Percentiles rank a stretch among this genome's conserved stretches.
phyloP scores from a whole-genome alignment of 129 eudicot genomes.

The Smallanthus sonchifolius region DNA sequence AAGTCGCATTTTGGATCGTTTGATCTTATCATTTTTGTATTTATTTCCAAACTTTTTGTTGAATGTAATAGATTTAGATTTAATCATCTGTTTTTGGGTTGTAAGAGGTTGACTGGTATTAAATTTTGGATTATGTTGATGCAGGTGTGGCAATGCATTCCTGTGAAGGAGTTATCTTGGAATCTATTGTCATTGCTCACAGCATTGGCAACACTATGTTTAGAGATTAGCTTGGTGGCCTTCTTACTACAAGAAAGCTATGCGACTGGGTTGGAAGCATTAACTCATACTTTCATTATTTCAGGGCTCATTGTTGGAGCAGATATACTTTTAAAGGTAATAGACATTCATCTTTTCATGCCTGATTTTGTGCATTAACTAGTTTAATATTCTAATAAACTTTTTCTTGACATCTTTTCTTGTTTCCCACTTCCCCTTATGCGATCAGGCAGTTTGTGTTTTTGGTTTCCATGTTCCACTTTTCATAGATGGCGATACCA shows the following conservation, averaged over 20 bases:
- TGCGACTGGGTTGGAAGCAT: slow-evolving; percentile 64
- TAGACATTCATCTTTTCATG: background rate
- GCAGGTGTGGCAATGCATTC: slow-evolving; percentile 70
- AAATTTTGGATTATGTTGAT: slow-evolving; percentile 17
- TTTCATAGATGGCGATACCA: slow-evolving; percentile 39
- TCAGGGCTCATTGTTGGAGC: slow-evolving; percentile 66
- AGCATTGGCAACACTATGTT: slow-evolving; percentile 51
- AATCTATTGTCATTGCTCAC: slow-evolving; percentile 65
- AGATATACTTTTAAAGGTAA: slow-evolving; percentile 64
- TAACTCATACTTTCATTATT: slow-evolving; percentile 61
- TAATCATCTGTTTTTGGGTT: no score
- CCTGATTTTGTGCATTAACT: background rate
- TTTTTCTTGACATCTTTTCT: no score
- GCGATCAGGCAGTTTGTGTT: slow-evolving; percentile 55
- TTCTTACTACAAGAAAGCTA: slow-evolving; percentile 70
- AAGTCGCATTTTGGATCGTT: background rate
- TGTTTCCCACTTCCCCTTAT: background rate
- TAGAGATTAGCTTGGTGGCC: slow-evolving; percentile 70
- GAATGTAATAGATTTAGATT: no score
- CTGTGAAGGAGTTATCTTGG: slow-evolving; percentile 61
- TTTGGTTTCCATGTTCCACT: slow-evolving; percentile 69
- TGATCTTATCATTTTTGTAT: background rate
- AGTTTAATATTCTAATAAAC: background rate
- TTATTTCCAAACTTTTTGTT: background rate
- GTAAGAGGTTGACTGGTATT: no score